These are phyloP conservation scores for Eimeria acervulina DNA, from an alignment of 169 alveolate genomes.

Conservation along the genomic window DNA sequence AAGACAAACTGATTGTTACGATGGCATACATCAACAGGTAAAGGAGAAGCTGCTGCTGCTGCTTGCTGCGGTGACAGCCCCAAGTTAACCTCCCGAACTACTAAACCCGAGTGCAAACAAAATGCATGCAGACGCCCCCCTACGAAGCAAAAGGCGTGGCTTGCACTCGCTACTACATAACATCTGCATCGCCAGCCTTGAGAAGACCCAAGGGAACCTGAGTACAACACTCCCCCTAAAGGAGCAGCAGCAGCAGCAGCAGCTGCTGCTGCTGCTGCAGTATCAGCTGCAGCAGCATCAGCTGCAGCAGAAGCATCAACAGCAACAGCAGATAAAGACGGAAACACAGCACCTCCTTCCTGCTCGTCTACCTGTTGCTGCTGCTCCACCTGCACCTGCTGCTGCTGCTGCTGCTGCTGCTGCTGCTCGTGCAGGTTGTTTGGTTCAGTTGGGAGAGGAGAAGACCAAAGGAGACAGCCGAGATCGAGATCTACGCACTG, in stretches of 20 bases:
- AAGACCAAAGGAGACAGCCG: too few relatives aligned
- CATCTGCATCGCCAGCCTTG: background rate
- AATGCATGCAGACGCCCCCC: slow-evolving; percentile 1
- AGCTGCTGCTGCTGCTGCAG: too few relatives aligned
- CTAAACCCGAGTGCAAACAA: background rate
- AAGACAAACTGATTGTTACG: background rate
- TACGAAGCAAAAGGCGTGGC: background rate
- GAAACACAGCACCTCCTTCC: too few relatives aligned
- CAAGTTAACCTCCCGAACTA: background rate
- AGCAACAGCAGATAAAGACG: too few relatives aligned
- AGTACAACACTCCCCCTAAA: too few relatives aligned
- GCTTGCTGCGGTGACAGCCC: background rate
- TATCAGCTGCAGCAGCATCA: too few relatives aligned
- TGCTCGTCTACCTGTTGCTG: too few relatives aligned
- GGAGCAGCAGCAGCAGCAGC: too few relatives aligned
- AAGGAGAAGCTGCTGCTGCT: background rate
- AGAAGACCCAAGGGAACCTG: background rate
- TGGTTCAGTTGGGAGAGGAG: background rate
- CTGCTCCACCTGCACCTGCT: too few relatives aligned
- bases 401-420: background rate
- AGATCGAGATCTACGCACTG: too few relatives aligned
- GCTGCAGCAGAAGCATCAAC: too few relatives aligned
- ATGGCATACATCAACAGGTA: slow-evolving; percentile 7
- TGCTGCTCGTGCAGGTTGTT: background rate
- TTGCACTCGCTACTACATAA: background rate